Evolutionary conservation across 2,329 filamentous ascomycete species (phyloP), one percentile per base, ranked within the genome.

Genomic region (Fusarium keratoplasticum): DNA sequence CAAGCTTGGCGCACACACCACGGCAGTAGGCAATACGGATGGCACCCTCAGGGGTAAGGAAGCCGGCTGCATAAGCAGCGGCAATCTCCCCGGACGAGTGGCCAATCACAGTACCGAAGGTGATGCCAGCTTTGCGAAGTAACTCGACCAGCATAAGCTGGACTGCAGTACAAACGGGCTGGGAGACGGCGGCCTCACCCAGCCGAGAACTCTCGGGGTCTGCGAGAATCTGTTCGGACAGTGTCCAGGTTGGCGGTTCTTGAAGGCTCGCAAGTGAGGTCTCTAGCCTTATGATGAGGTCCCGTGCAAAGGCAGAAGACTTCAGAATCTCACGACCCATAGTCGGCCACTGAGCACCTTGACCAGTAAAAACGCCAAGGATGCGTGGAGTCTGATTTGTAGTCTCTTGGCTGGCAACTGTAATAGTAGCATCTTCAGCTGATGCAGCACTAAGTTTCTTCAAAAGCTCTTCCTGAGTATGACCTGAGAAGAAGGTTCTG

Each of bases 1-100:
- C 61, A 6, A 38, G 40, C 11, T 67, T 65, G 7, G 47, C 54
- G 9, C 35, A 35, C 0, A 58, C 31, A 2, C 66, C 66, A 18
- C 66, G 40, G 0, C 65, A 67, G 31, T 67, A 66, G 4, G 61
- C 66, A 27, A 67, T 44, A 2, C 61, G n/a, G 25, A 60, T 65
- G 4, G 66, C 66, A 57, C 66, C 66, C 6, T 10, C 6, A 2
- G 42, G 40, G 9, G 61, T 50, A 8, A 67, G 61, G 0, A 58
- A 20, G 1, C 66, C 61, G 2, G 66, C 61, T 2, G 61, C 25
- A 8, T 66, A 67, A 2, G 54, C 61, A n/a, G 66, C 66, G 13
- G 35, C 63, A 2, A 68, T 68, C 36, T 68, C 66, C 7, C 66
- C 66, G 2, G 66, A 68, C 1, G 66, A 68, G 36, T 68, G 66